These are phyloP conservation scores for Globisporangium paddicum DNA, from an alignment of 352 stramenopile species.

Conservation along the genomic window DNA sequence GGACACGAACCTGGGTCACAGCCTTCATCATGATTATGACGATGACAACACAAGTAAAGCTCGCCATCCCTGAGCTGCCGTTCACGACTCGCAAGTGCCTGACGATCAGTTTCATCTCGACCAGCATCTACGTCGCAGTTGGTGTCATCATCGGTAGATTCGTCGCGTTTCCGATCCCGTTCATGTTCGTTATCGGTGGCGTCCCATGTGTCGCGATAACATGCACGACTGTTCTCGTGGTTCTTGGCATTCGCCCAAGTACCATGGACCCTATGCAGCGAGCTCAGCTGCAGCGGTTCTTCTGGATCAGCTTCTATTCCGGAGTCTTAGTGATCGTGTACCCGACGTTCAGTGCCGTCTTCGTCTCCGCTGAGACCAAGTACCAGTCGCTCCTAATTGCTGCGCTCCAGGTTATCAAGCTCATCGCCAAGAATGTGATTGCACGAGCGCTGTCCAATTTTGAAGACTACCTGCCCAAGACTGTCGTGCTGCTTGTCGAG, in stretches of 20 bases:
- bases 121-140: neutral
- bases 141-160: neutral
- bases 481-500: slow-evolving; percentile 35
- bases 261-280: neutral
- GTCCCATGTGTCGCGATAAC: neutral
- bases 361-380: too few relatives aligned
- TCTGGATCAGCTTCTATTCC: neutral
- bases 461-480: slow-evolving; percentile 28
- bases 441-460: slow-evolving; percentile 18
- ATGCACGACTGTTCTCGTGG: neutral
- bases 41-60: neutral
- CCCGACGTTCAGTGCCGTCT: slow-evolving; percentile 18
- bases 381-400: slow-evolving; percentile 12
- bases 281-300: neutral
- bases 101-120: neutral
- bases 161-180: neutral
- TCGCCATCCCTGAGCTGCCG: slow-evolving; percentile 3
- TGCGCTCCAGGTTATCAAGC: slow-evolving; percentile 12
- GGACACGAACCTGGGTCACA: slow-evolving; percentile 18
- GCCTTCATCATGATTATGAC: slow-evolving; percentile 5
- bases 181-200: neutral
- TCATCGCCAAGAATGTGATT: slow-evolving; percentile 21
- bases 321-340: slow-evolving; percentile 13
- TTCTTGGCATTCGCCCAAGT: slow-evolving; percentile 2
- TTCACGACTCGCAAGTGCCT: slow-evolving; percentile 1